Conservation (phyloP, 805 yeast species). For the Suhomyces sp. region DNA sequence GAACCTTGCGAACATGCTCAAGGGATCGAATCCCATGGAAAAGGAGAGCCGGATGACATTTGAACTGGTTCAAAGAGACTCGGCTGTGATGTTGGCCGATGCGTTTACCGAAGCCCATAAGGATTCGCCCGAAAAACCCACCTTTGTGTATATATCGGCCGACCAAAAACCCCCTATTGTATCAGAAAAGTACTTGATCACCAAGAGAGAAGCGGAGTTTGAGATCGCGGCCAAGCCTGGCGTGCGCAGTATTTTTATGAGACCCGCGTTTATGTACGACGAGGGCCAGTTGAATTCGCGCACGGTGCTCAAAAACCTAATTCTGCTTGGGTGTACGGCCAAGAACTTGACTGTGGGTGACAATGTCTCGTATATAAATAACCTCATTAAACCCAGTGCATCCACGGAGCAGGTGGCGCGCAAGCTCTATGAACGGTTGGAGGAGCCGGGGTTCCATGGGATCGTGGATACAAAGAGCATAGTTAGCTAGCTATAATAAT, state of each 20-base stretch:
- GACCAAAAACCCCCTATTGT: constrained; percentile 66
- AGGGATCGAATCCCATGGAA: constrained; percentile 63
- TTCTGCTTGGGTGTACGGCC: constrained; percentile 43
- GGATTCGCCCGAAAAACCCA: constrained; percentile 9
- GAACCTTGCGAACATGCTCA: constrained; percentile 29
- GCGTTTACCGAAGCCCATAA: constrained; percentile 41
- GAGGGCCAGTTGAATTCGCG: constrained; percentile 33
- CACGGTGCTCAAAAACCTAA: constrained; percentile 37
- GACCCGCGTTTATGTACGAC: constrained; percentile 82
- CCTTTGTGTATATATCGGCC: constrained; percentile 79
- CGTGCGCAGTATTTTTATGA: constrained; percentile 59
- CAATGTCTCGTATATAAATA: constrained; percentile 38
- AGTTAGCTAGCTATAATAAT: not conserved
- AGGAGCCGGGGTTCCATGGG: constrained; percentile 50
- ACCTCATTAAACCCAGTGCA: constrained; percentile 56
- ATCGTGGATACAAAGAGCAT: constrained; percentile 34
- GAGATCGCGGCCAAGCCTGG: constrained; percentile 45
- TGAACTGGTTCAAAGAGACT: constrained; percentile 63
- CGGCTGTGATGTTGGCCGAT: constrained; percentile 64
- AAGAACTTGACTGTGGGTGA: constrained; percentile 43
- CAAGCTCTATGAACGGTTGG: constrained; percentile 53
- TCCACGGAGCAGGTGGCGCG: constrained; percentile 69
- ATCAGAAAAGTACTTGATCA: constrained; percentile 67
- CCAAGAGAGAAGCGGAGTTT: constrained; percentile 76
- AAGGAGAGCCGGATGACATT: constrained; percentile 48